Percentiles rank a stretch among this genome's conserved stretches.
Conservation (phyloP, 805 yeast genomes). For the Grigorovia jiainica region DNA sequence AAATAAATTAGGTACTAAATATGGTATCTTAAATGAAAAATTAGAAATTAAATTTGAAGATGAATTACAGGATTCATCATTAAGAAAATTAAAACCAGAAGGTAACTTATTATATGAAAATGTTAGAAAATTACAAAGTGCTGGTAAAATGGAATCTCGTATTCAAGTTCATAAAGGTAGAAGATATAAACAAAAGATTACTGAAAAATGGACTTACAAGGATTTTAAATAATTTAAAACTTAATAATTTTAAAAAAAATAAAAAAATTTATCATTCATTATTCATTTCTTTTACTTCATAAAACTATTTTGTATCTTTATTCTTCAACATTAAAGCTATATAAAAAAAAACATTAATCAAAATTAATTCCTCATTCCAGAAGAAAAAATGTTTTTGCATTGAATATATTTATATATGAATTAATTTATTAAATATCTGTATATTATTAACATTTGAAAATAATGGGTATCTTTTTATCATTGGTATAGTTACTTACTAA, state of each 20-base stretch:
- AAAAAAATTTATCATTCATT: too few relatives aligned
- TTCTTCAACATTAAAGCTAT: not conserved
- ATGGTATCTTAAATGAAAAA: slow-evolving; percentile 37
- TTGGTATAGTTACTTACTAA: not conserved
- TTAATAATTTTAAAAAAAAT: too few relatives aligned
- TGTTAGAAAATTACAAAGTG: slow-evolving; percentile 69
- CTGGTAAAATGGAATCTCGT: slow-evolving; percentile 83
- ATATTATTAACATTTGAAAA: not conserved
- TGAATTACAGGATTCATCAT: slow-evolving; percentile 81
- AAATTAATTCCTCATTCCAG: not conserved
- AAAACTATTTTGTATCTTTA: not conserved
- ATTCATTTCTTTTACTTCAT: too few relatives aligned
- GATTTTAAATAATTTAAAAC: slow-evolving; percentile 53
- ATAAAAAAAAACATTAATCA: not conserved
- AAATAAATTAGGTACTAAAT: slow-evolving; percentile 37
- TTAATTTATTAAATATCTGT: not conserved
- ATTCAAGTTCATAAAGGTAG: slow-evolving; percentile 52
- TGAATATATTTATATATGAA: not conserved
- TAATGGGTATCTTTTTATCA: not conserved
- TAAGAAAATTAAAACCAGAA: slow-evolving; percentile 81
- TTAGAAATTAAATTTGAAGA: slow-evolving; percentile 77
- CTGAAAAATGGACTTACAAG: slow-evolving; percentile 91
- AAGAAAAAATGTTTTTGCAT: not conserved
- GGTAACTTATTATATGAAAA: slow-evolving; percentile 80
- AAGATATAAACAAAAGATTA: slow-evolving; percentile 61